Evolutionary conservation across 2,329 filamentous ascomycete species (phyloP), one percentile per base, ranked within the genome.

Genomic region (Celoporthe dispersa): DNA sequence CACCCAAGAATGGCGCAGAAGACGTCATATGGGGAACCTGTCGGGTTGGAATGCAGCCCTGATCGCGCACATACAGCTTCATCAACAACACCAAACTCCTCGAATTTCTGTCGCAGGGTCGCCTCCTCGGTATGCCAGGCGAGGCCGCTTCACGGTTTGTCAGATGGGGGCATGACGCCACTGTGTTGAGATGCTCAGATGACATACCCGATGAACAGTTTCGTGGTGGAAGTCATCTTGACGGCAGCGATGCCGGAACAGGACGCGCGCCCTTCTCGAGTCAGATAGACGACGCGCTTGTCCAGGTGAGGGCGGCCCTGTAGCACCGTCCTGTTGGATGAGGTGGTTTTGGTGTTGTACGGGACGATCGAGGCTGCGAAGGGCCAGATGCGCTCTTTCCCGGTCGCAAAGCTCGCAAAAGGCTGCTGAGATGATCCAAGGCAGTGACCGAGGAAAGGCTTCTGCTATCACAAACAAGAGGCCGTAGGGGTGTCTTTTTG

Each of bases 51-150:
- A 48, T 28, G 44, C 25, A 12, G 61, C 33, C 11, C 6, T 44
- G 41, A 9, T 35, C 41, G n/a, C 39, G 31, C 66, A 92, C 94
- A 82, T 88, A 98, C 96, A 77, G 96, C 96, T 89, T 99, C 95
- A 81, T 98, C 94, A 75, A 99, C 92, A 57, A 86, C 85, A 72
- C 95, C 95, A 79, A 93, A 98, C 81, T 96, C 91, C 81, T 95
- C 91, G 81, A 99, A 99, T 83, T 97, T 97, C 79, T 91, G 85
- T 78, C 93, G 92, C 75, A 99, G 86, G 75, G 93, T 94, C 60
- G 84, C 83, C 83, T 98, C 95, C 82, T 97, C 94, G 74, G 96
- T 99, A 85, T 98, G 94, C 96, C 96, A 99, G 78, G 96, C 94
- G 76, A 99, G 94, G 87, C 96, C 96, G 79, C 95, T 97, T 69